Evolutionary conservation across 1,139 yeast species (phyloP).

Genomic region (Debaryomyces fabryi): DNA sequence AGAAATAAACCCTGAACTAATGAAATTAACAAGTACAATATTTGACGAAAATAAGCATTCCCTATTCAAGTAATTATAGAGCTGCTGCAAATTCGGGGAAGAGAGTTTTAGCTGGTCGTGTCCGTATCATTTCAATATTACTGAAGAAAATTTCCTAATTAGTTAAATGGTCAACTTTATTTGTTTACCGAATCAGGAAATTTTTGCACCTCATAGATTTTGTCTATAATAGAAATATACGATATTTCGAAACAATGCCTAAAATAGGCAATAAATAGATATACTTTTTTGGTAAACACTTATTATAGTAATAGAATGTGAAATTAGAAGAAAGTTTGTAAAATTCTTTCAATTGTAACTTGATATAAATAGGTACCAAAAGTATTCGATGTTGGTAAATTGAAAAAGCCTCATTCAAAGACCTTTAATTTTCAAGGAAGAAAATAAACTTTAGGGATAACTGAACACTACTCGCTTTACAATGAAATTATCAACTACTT

Average conservation of each 20-base stretch:
- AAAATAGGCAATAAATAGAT: constrained; percentile 4
- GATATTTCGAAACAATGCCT: not conserved
- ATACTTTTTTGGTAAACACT: not conserved
- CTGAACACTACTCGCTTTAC: not conserved
- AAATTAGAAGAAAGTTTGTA: not conserved
- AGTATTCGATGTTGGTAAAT: not conserved
- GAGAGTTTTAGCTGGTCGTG: not conserved
- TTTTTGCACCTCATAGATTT: constrained; percentile 5
- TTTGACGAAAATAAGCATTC: not conserved
- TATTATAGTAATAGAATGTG: constrained; percentile 1
- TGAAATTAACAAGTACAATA: not conserved
- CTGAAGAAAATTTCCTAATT: constrained; percentile 3
- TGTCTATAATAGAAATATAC: not conserved
- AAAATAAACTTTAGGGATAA: not conserved
- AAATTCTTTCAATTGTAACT: not conserved
- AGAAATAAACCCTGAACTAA: not conserved
- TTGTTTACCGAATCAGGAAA: constrained; percentile 5
- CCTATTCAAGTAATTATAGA: constrained; percentile 3
- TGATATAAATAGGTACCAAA: constrained; percentile 2
- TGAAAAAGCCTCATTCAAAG: not conserved
- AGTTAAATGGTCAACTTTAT: constrained; percentile 3
- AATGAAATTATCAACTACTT: constrained; percentile 37
- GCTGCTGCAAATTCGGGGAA: not conserved
- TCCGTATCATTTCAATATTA: not conserved
- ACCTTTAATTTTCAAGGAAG: constrained; percentile 1